These are phyloP conservation scores for Venustampulla echinocandica DNA, from an alignment of 495 filamentous ascomycete genomes.

Conservation along the genomic window DNA sequence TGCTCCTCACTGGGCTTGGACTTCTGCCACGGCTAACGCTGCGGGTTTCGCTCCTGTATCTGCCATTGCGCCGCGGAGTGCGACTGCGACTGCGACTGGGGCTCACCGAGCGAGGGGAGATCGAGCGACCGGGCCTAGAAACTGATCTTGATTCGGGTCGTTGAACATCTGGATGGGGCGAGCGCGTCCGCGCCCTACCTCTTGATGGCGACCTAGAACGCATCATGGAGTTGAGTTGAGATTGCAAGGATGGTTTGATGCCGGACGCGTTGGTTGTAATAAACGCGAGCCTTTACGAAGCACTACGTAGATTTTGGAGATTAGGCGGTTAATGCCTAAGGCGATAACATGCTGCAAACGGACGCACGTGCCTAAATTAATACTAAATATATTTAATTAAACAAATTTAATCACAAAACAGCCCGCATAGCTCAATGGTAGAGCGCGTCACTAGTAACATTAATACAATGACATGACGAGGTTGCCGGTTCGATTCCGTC, in stretches of 20 bases:
- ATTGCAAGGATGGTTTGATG: too few relatives aligned
- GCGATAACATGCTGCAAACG: too few relatives aligned
- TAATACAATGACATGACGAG: conserved; percentile 29
- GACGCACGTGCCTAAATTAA: too few relatives aligned
- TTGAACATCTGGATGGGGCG: conserved; percentile 21
- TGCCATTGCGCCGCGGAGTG: conserved; percentile 28
- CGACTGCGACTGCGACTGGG: conserved; percentile 30
- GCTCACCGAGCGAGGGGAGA: conserved; percentile 38
- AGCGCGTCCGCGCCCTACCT: conserved; percentile 25
- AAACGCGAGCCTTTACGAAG: too few relatives aligned
- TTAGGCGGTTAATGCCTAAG: too few relatives aligned
- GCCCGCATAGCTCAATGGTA: too few relatives aligned
- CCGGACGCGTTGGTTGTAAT: too few relatives aligned
- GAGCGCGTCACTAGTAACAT: too few relatives aligned
- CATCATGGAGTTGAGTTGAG: too few relatives aligned
- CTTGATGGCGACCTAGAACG: conserved; percentile 26
- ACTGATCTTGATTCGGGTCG: conserved; percentile 20
- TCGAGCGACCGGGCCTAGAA: conserved; percentile 36
- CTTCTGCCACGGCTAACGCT: conserved; percentile 37
- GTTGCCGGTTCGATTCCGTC: conserved; percentile 29
- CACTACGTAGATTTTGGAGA: too few relatives aligned
- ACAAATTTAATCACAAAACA: too few relatives aligned
- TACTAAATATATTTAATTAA: too few relatives aligned
- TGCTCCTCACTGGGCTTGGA: conserved; percentile 41
- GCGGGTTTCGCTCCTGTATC: conserved; percentile 31